Base-by-base conservation (phyloP, 352 stramenopile species). In the Pythium pectinolyticum region DNA sequence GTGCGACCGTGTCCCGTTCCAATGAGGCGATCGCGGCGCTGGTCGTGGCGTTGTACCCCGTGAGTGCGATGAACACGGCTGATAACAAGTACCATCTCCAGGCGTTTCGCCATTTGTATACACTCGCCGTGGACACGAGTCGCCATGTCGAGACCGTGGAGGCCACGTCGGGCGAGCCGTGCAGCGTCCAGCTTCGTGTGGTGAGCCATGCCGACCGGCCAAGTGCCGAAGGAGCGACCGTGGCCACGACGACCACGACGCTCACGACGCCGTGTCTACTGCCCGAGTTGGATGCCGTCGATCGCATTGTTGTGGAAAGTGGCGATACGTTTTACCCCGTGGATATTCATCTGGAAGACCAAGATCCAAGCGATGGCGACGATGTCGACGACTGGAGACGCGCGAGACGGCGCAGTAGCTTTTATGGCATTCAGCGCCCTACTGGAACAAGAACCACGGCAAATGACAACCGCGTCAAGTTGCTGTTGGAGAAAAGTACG, bases 61-160 rank as follows among this genome's bases (percentile, higher is more conserved):
- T 98, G 66, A 96, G 84, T 51, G 90, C 97, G 9, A 85, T 93
- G 60, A 88, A 91, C 63, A 97, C 94, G 22, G 88, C 87, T 14
- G 96, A 99, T 69, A 98, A 99, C 71, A 97, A 98, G 76, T 90
- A 91, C 57, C 82, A 94, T 66, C 67, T 95, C 4, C 84, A 94
- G 48, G 84, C 86, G 19, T 90, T 95, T 25, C 84, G 96, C 2
- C 96, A 99, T 70, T 66, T 99, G 43, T 97, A 96, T 63, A 87
- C 95, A 24, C 63, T 95, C 28, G 90, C 90, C 9, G 78, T 91
- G 4, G 89, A 97, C 54, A 81, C 66, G 1, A 84, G 78, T 14
- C 73, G 85, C 43, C 70, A 90, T 14, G 24, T 95, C 30, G 80
- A 94, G 61, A 89, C 85, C 3, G 67, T 95, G n/a, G 81, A 94